Conservation (phyloP, 2,329 filamentous ascomycete genomes). For the Neonectria magnoliae region DNA sequence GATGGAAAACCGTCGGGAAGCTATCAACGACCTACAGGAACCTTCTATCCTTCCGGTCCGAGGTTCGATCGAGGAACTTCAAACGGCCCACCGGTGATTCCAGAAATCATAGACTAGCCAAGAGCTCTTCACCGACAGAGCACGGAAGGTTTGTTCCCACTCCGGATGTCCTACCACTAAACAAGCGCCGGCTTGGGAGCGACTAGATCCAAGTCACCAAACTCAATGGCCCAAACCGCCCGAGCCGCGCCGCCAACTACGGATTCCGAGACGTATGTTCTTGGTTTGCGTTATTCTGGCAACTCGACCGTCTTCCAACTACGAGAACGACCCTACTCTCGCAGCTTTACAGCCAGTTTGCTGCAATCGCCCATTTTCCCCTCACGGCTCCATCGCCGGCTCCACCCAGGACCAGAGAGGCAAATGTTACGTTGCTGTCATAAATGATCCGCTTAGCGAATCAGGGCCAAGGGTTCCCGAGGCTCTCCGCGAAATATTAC, state of each 20-base stretch:
- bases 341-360: not conserved
- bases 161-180: conserved; percentile 5
- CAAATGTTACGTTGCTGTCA: conserved; percentile 28
- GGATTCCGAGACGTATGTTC: not conserved
- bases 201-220: not conserved
- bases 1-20: conserved; percentile 5
- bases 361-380: not conserved
- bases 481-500: conserved; percentile 17
- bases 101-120: not conserved
- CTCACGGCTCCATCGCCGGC: not conserved
- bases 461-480: conserved; percentile 9
- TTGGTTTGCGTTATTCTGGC: conserved; percentile 3
- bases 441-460: conserved; percentile 17
- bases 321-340: not conserved
- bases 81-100: conserved; percentile 1
- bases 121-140: conserved; percentile 1
- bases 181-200: conserved; percentile 2
- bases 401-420: conserved; percentile 14
- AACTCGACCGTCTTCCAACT: not conserved
- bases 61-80: not conserved
- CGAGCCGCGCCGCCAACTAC: not conserved
- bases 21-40: not conserved
- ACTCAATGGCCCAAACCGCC: conserved; percentile 5
- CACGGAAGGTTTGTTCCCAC: conserved; percentile 11
- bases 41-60: not conserved